A percentile compares a stretch with the other conserved stretches of the same genome.
Evolutionary conservation across 495 filamentous ascomycete species (phyloP).

Genomic region (Antarctomyces pellizariae): DNA sequence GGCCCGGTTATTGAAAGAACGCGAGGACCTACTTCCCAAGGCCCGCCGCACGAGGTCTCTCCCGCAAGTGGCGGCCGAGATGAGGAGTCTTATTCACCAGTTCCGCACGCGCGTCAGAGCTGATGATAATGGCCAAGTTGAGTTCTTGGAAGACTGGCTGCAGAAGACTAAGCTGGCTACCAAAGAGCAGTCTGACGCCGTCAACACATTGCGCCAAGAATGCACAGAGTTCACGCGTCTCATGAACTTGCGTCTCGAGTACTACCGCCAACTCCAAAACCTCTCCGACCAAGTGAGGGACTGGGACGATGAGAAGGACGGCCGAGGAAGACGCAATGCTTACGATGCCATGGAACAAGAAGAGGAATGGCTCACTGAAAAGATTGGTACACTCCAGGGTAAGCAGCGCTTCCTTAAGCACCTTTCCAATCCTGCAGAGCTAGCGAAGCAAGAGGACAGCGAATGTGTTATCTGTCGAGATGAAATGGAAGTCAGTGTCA

Average conservation of each 20-base stretch:
- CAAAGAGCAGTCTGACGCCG: constrained; percentile 38
- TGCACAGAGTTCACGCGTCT: constrained; percentile 49
- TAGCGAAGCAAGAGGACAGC: constrained; percentile 30
- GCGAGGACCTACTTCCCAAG: no score
- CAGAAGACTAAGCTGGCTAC: constrained; percentile 34
- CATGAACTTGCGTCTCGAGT: constrained; percentile 66
- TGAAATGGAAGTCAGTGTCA: constrained; percentile 48
- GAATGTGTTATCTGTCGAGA: constrained; percentile 63
- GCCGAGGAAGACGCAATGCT: constrained; percentile 13
- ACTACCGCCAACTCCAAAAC: constrained; percentile 68
- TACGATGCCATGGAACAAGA: constrained; percentile 16
- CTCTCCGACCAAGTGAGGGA: constrained; percentile 83
- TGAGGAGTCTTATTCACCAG: no score
- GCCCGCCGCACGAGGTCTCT: constrained; percentile 11
- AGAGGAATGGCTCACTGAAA: constrained; percentile 26
- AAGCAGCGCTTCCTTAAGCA: constrained; percentile 51
- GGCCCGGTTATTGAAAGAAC: no score
- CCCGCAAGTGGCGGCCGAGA: no score
- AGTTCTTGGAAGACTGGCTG: constrained; percentile 18
- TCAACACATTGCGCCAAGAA: constrained; percentile 39
- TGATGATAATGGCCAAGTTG: no score
- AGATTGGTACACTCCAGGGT: constrained; percentile 34
- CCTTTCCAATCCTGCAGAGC: constrained; percentile 15
- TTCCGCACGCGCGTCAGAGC: no score
- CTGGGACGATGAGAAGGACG: constrained; percentile 37